Conservation (phyloP, 2,329 filamentous ascomycete genomes). For the Colletotrichum tabaci region DNA sequence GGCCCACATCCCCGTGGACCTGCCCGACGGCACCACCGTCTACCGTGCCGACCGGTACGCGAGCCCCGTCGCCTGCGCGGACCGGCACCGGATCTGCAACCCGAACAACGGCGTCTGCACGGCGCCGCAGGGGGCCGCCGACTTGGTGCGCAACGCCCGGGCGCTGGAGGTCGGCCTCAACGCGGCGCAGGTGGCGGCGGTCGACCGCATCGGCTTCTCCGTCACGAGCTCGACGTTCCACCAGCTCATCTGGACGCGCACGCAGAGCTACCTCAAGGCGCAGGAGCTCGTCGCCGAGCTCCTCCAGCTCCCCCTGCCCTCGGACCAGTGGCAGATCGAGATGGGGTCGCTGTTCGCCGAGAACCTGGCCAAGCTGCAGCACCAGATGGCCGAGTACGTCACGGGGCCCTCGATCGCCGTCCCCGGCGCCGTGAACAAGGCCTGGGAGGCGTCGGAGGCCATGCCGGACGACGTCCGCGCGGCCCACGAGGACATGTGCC, state of each 20-base stretch:
- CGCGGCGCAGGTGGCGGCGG: not conserved
- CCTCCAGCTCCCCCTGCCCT: slow-evolving; percentile 12
- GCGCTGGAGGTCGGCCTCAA: not conserved
- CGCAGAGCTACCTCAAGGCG: slow-evolving; percentile 8
- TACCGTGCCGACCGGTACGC: slow-evolving; percentile 20
- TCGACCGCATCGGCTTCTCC: not conserved
- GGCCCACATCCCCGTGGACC: not conserved
- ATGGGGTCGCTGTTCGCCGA: slow-evolving; percentile 22
- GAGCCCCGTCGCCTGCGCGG: slow-evolving; percentile 22
- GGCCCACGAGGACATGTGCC: slow-evolving; percentile 12
- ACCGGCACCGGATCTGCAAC: slow-evolving; percentile 31
- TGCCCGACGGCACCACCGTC: not conserved
- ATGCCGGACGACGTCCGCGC: not conserved
- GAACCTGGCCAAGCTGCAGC: slow-evolving; percentile 1
- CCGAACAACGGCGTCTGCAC: slow-evolving; percentile 24
- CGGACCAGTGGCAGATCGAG: slow-evolving; percentile 30
- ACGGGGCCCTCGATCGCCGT: not conserved
- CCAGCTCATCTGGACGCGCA: slow-evolving; percentile 19
- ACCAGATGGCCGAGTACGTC: slow-evolving; percentile 4
- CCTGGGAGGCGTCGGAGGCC: not conserved
- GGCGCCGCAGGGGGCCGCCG: not conserved
- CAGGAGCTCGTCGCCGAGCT: slow-evolving; percentile 24
- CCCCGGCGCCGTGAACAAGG: not conserved
- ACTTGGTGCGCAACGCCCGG: not conserved
- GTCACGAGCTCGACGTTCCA: slow-evolving; percentile 8